Conservation (phyloP, 441 rosid species). For the Theobroma grandiflorum region DNA sequence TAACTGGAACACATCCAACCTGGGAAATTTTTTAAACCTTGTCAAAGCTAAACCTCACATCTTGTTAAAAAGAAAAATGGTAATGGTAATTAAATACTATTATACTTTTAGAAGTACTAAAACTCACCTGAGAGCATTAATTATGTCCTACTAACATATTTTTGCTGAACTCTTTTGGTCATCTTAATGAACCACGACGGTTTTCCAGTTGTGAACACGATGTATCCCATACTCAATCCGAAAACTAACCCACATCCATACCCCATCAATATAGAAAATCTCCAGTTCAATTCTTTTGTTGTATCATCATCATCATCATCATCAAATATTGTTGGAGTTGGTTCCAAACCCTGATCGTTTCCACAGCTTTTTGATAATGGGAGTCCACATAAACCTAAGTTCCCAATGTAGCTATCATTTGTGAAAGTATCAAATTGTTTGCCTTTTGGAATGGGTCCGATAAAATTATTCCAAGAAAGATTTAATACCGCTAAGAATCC, state of each 20-base stretch:
- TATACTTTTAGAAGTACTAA: no score
- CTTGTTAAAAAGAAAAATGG: no score
- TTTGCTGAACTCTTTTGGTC: background rate
- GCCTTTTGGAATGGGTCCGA: slow-evolving; percentile 25
- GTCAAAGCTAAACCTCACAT: no score
- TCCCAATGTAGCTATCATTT: slow-evolving; percentile 14
- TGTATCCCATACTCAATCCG: slow-evolving; percentile 5
- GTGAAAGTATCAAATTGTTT: slow-evolving; percentile 25
- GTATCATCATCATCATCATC: background rate
- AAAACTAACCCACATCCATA: background rate
- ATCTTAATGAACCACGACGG: slow-evolving; percentile 17
- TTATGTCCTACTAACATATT: background rate
- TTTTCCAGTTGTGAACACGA: background rate
- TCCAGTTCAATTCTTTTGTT: background rate
- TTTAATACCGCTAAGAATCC: slow-evolving; percentile 21
- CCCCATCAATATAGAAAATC: slow-evolving; percentile 1
- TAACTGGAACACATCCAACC: no score
- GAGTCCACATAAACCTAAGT: background rate
- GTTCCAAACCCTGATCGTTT: background rate
- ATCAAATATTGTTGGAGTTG: background rate
- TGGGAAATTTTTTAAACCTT: no score
- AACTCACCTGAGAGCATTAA: no score
- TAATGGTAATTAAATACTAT: no score
- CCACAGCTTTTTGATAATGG: background rate
- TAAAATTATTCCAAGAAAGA: slow-evolving; percentile 32